Base-by-base conservation (phyloP, 441 rosid species). In the Erysimum pusillum region DNA sequence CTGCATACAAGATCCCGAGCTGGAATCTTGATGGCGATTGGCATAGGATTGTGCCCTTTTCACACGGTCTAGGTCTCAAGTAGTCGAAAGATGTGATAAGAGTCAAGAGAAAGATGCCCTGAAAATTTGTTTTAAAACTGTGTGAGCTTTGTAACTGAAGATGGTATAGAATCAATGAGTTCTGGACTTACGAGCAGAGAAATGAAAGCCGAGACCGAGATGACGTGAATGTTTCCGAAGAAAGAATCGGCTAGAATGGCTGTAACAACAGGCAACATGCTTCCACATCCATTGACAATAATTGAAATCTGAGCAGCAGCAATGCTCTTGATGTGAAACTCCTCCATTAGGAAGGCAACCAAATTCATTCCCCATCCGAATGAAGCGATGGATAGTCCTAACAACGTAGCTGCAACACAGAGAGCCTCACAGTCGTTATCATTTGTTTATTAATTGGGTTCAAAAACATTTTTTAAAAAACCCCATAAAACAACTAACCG, bases 241-340 rank as follows among this genome's bases (percentile, higher is more conserved):
- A 76, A 42, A 48, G 86, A 85, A 56, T 87, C 83, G 1, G 85
- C 81, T 4, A 82, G 13, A 38, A 82, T 74, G 38, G 87, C 87
- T 17, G 73, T 82, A 38, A 85, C 22, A 18, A 84, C 18, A 0
- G 85, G 85, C 22, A 81, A 69, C n/a, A 85, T 63, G 15, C 63
- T 25, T 13, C 65, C 42, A 54, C 84, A 81, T 7, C 87, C 87
- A 60, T 58, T 76, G 5, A 61, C 36, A 17, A 84, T 75, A 25
- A 64, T 85, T 11, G 67, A 67, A 45, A 75, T 76, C 75, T 82
- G 81, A 48, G 85, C 79, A 38, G 89, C 91, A 28, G 78, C 71
- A 12, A 85, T 81, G 53, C 76, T 82, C 53, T 69, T 77, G 18
- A 83, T 36, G 61, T 79, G 64, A 76, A 83, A 85, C 17, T 83